Base-by-base conservation (phyloP, 257 asterid species). In the Coffea canephora region DNA sequence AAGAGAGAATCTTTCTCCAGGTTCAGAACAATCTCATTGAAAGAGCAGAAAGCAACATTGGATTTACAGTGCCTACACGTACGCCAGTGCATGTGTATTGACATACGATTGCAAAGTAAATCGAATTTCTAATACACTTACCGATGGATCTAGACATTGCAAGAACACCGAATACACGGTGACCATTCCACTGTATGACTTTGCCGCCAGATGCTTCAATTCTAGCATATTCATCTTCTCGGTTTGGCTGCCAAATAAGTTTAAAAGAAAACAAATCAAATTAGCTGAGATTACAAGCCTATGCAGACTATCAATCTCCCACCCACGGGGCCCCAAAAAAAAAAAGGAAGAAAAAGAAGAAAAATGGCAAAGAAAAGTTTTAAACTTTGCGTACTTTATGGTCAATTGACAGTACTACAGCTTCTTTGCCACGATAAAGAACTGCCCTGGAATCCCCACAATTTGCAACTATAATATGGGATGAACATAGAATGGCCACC, bases 131-230 rank as follows among this genome's bases (percentile, higher is more conserved):
- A 57, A 78, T 68, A 23, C 65, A 88, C 96, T 62, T 84, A 93
- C 98, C 98, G 46, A 93, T 91, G 80, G 98, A 87, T 83, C 98
- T 90, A 49, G 98, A 91, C 98, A 93, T 91, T 50, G 97, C 98
- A 31, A 93, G 97, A 71, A 93, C 98, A n/a, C 98, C 98, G 76
- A 89, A 91, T 54, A 93, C 96, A 52, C 98, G 96, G 77, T 91
- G 93, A 19, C 98, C 98, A 52, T 93, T 91, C 98, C 98, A 93
- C 70, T 87, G 93, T 77, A 93, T 91, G 83, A 93, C 96, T 90
- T 90, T 93, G 76, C 98, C 98, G 50, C 96, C 98, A 13, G 93
- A 86, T 73, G 93, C 97, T 88, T 93, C 98, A 41, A 93, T 93
- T 84, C 98, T 91, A 70, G 93, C 91, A 77, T 87, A 91, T 82